Conservation (phyloP, 495 filamentous ascomycete species). For the Aspergillus sparsus region DNA sequence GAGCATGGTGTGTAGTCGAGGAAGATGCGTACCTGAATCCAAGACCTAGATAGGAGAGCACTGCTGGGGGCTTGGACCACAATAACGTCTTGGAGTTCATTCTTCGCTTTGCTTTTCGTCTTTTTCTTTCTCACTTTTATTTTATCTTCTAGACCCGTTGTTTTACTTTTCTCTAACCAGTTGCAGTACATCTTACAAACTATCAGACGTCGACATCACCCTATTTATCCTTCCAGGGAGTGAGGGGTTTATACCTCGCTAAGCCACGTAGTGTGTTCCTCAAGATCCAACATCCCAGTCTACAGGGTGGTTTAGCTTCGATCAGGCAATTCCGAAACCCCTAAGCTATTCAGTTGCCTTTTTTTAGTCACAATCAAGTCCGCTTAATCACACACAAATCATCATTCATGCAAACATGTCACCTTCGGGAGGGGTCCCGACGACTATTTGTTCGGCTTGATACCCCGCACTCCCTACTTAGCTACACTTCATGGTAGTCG, state of each 20-base stretch:
- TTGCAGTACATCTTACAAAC: too few species aligned
- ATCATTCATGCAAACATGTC: not conserved
- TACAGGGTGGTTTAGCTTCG: not conserved
- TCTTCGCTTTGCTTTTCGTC: not conserved
- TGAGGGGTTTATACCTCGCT: conserved; percentile 19
- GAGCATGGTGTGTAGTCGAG: conserved; percentile 17
- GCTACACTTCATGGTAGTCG: too few species aligned
- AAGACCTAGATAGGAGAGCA: conserved; percentile 10
- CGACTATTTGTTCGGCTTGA: not conserved
- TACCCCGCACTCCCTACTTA: not conserved
- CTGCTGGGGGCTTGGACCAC: conserved; percentile 14
- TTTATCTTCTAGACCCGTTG: too few species aligned
- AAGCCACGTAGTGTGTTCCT: conserved; percentile 13
- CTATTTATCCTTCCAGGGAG: conserved; percentile 20
- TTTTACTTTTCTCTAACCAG: too few species aligned
- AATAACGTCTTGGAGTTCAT: conserved; percentile 17
- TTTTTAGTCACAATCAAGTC: not conserved
- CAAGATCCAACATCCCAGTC: not conserved
- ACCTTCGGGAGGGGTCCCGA: not conserved
- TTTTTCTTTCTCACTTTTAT: not conserved
- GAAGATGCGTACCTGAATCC: conserved; percentile 4
- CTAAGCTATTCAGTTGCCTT: not conserved
- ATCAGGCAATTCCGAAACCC: not conserved
- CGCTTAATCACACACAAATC: not conserved
- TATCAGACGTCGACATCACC: not conserved